phyloP scores from a whole-genome alignment of 805 yeast species.

The Kuraishia molischiana region DNA sequence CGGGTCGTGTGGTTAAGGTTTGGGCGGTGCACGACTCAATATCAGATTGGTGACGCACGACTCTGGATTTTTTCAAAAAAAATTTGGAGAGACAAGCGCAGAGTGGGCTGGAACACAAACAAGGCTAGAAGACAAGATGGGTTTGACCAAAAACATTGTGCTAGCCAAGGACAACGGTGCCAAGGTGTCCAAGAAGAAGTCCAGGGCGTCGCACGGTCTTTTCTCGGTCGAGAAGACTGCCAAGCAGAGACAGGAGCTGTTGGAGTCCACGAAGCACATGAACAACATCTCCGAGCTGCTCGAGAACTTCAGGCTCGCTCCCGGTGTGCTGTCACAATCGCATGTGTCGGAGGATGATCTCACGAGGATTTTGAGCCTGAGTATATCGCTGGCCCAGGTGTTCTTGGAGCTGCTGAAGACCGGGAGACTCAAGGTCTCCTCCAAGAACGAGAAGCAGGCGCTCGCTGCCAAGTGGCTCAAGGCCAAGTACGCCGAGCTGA shows the following conservation, averaged over 20 bases:
- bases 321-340: not conserved
- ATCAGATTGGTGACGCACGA: too few species aligned
- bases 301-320: constrained; percentile 15
- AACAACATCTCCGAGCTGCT: constrained; percentile 44
- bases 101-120: too few species aligned
- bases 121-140: too few species aligned
- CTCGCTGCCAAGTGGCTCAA: constrained; percentile 55
- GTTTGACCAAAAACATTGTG: not conserved
- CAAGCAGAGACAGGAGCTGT: constrained; percentile 18
- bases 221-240: constrained; percentile 16
- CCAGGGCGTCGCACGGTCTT: not conserved
- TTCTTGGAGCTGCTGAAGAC: constrained; percentile 39
- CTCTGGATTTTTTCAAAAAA: too few species aligned
- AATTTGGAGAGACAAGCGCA: not conserved
- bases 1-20: too few species aligned
- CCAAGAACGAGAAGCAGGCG: constrained; percentile 30
- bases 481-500: constrained; percentile 46
- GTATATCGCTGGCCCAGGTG: constrained; percentile 30
- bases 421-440: constrained; percentile 25
- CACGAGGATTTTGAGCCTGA: constrained; percentile 11
- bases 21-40: too few species aligned
- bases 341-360: constrained; percentile 9
- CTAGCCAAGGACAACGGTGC: not conserved
- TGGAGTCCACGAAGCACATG: constrained; percentile 36
- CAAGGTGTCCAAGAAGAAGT: not conserved